These are phyloP conservation scores for Starmerella cellae DNA, from an alignment of 805 yeast genomes.

Conservation along the genomic window DNA sequence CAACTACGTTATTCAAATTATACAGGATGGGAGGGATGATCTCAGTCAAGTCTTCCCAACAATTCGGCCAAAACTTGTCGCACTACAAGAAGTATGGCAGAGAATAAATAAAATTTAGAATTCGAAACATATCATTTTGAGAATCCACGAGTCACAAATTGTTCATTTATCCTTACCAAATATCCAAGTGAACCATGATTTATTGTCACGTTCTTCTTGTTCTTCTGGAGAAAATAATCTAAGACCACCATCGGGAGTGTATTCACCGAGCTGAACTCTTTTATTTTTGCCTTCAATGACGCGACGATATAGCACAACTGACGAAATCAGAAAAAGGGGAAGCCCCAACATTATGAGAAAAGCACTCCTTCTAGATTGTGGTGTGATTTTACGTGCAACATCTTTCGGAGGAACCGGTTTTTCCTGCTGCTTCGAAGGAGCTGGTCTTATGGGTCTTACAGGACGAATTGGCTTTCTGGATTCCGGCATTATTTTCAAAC, in stretches of 20 bases:
- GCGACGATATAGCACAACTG: slow-evolving; percentile 24
- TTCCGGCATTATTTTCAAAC: neutral
- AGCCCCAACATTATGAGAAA: slow-evolving; percentile 25
- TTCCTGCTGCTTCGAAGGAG: slow-evolving; percentile 3
- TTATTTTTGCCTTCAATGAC: slow-evolving; percentile 34
- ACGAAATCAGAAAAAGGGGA: slow-evolving; percentile 24
- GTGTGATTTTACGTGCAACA: neutral
- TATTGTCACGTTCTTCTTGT: slow-evolving; percentile 28
- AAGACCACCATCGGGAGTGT: slow-evolving; percentile 34
- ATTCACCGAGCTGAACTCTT: slow-evolving; percentile 36
- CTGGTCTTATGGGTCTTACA: slow-evolving; percentile 2
- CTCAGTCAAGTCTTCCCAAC: slow-evolving; percentile 9
- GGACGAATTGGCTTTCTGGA: slow-evolving; percentile 4
- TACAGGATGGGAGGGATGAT: slow-evolving; percentile 1
- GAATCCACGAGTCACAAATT: neutral
- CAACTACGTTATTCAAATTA: slow-evolving; percentile 16
- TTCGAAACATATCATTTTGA: no score
- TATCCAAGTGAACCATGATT: slow-evolving; percentile 31
- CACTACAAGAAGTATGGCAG: slow-evolving; percentile 9
- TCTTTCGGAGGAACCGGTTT: no score
- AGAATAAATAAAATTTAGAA: slow-evolving; percentile 1
- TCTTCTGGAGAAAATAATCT: slow-evolving; percentile 36
- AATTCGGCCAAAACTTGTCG: slow-evolving; percentile 10
- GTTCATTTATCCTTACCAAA: slow-evolving; percentile 33
- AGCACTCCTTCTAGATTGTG: slow-evolving; percentile 18